Percentiles rank a stretch among this genome's conserved stretches.
Evolutionary conservation across 1,284 basidiomycete genomes (phyloP).

Genomic region (Cutaneotrichosporon mucoides): DNA sequence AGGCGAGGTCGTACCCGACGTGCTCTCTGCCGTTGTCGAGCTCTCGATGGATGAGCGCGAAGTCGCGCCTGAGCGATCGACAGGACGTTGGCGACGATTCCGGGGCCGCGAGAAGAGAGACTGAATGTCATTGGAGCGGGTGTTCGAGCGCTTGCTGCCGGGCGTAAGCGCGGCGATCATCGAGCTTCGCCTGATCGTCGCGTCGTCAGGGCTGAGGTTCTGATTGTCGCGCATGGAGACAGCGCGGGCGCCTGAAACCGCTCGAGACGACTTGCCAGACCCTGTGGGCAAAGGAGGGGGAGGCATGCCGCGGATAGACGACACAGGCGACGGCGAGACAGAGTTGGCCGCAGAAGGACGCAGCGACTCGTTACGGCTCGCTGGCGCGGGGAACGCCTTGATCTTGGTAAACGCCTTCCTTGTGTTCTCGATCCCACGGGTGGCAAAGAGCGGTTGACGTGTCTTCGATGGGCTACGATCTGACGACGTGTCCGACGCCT

Average conservation of each 20-base stretch:
- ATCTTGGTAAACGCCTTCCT: constrained; percentile 31
- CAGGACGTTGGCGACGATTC: constrained; percentile 5
- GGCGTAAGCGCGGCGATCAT: constrained; percentile 6
- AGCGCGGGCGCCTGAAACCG: neutral
- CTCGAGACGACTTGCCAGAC: neutral
- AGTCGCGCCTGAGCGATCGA: constrained; percentile 5
- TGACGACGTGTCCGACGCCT: constrained; percentile 20
- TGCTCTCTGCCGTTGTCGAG: neutral
- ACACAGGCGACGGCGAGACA: constrained; percentile 3
- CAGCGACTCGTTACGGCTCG: neutral
- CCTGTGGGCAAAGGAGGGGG: neutral
- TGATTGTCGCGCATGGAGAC: constrained; percentile 1
- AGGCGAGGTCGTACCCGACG: neutral
- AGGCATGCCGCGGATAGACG: constrained; percentile 10
- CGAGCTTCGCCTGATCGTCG: constrained; percentile 3
- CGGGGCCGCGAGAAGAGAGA: constrained; percentile 13
- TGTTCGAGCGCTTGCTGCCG: constrained; percentile 7
- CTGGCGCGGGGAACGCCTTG: constrained; percentile 32
- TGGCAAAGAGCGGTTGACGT: constrained; percentile 17
- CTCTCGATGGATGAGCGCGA: constrained; percentile 6
- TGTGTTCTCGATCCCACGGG: constrained; percentile 29
- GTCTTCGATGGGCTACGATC: constrained; percentile 11
- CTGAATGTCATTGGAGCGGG: constrained; percentile 7
- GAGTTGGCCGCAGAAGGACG: constrained; percentile 2
- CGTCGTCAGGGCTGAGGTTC: neutral